Conservation (phyloP, 1,139 yeast genomes). For the Diutina neorugosa region DNA sequence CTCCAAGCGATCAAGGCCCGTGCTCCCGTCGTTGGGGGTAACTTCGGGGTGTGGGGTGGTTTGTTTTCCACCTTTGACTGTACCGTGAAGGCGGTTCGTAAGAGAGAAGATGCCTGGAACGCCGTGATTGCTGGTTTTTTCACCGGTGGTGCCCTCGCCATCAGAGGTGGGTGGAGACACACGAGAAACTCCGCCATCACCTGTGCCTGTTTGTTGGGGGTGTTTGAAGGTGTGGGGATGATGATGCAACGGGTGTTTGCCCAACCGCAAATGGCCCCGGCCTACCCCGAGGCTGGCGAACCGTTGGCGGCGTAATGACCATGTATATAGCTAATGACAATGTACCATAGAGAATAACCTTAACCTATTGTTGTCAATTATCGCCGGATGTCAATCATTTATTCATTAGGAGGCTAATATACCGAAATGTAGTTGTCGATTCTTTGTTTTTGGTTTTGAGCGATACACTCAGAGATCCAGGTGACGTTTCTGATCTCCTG, state of each 20-base stretch:
- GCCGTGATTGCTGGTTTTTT: slow-evolving; percentile 97
- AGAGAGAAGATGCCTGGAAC: slow-evolving; percentile 97
- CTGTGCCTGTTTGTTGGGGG: slow-evolving; percentile 94
- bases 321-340: slow-evolving; percentile 2
- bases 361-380: neutral
- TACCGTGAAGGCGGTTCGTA: slow-evolving; percentile 87
- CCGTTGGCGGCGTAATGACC: slow-evolving; percentile 4
- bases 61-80: slow-evolving; percentile 92
- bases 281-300: slow-evolving; percentile 2
- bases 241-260: slow-evolving; percentile 90
- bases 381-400: neutral
- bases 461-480: slow-evolving; percentile 98
- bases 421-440: slow-evolving; percentile 70
- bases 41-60: slow-evolving; percentile 99
- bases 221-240: slow-evolving; percentile 96
- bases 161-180: slow-evolving; percentile 98
- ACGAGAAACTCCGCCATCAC: slow-evolving; percentile 94
- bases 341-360: neutral
- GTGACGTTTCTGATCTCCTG: slow-evolving; percentile 94
- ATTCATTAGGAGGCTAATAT: slow-evolving; percentile 20
- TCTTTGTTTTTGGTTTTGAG: slow-evolving; percentile 76
- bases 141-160: slow-evolving; percentile 96
- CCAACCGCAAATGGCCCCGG: slow-evolving; percentile 4
- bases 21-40: slow-evolving; percentile 98
- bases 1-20: slow-evolving; percentile 85